These are phyloP conservation scores for Mycena maculata DNA, from an alignment of 768 basidiomycete species.

Conservation along the genomic window DNA sequence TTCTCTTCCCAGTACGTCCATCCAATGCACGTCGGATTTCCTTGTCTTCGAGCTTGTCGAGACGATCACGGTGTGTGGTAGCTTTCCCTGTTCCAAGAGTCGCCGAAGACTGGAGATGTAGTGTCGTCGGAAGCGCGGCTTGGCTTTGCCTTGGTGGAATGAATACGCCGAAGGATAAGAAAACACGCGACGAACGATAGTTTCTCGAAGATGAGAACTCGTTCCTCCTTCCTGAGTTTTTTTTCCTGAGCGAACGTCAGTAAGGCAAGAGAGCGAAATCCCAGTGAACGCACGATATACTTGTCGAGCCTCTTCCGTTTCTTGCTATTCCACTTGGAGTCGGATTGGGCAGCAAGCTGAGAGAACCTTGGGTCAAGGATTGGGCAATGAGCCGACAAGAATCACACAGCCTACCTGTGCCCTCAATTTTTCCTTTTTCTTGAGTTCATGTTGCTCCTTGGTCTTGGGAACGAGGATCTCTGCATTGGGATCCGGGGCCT, in stretches of 20 bases:
- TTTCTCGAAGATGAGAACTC: conserved; percentile 80
- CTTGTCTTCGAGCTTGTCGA: conserved; percentile 70
- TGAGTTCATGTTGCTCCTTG: conserved; percentile 68
- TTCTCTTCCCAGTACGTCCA: conserved; percentile 60
- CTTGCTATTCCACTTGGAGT: conserved; percentile 82
- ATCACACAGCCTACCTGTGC: conserved; percentile 63
- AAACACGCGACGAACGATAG: conserved; percentile 68
- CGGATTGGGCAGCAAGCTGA: conserved; percentile 63
- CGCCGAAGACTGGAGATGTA: conserved; percentile 81
- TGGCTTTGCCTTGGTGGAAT: conserved; percentile 73
- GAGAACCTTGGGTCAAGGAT: conserved; percentile 21
- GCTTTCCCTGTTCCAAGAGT: conserved; percentile 83
- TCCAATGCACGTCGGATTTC: conserved; percentile 65
- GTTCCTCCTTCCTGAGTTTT: conserved; percentile 92
- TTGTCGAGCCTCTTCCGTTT: conserved; percentile 92
- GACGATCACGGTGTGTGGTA: conserved; percentile 67
- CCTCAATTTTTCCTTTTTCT: conserved; percentile 67
- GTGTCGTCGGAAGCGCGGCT: conserved; percentile 66
- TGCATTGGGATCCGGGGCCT: conserved; percentile 65
- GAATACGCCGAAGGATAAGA: conserved; percentile 34
- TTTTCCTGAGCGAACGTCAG: conserved; percentile 69
- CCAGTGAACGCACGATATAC: conserved; percentile 76
- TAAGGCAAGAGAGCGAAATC: not conserved
- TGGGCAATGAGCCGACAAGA: not conserved
- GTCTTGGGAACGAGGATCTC: conserved; percentile 68